Conservation (phyloP, 345 rosid species). For the Ceriops decandra region DNA sequence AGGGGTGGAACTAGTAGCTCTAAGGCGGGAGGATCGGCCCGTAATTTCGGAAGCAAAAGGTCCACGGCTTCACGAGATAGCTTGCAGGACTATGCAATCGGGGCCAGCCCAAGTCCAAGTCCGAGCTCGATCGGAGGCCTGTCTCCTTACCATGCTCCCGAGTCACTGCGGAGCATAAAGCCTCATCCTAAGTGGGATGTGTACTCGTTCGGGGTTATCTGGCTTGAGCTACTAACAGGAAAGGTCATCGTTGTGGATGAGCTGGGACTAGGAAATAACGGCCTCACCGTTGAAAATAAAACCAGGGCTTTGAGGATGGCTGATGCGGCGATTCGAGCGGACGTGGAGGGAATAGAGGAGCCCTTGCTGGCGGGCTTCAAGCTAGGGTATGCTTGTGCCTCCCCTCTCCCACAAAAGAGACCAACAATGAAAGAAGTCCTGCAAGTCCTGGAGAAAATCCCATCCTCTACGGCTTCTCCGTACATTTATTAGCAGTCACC, state of each 20-base stretch:
- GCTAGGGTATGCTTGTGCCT: conserved; percentile 77
- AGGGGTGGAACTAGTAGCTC: conserved; percentile 63
- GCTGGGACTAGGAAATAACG: conserved; percentile 70
- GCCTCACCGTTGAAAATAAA: conserved; percentile 62
- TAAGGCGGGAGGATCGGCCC: conserved; percentile 56
- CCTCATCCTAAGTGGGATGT: conserved; percentile 90
- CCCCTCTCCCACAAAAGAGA: conserved; percentile 78
- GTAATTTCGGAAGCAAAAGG: conserved; percentile 80
- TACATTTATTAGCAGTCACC: conserved; percentile 30
- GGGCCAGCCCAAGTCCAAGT: conserved; percentile 68
- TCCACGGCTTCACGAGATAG: conserved; percentile 53
- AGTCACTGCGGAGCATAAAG: conserved; percentile 73
- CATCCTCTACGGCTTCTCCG: conserved; percentile 28
- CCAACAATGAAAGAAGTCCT: conserved; percentile 78
- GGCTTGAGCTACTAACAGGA: conserved; percentile 78
- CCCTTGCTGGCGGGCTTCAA: conserved; percentile 70
- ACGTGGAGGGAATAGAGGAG: conserved; percentile 85
- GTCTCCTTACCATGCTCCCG: conserved; percentile 73
- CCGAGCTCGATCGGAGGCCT: conserved; percentile 61
- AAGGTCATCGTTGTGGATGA: conserved; percentile 71
- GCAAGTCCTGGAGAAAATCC: conserved; percentile 68
- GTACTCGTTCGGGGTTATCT: conserved; percentile 71
- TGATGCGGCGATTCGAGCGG: conserved; percentile 62
- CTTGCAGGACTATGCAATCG: conserved; percentile 47
- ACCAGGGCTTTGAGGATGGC: conserved; percentile 63